A percentile compares a stretch with the other conserved stretches of the same genome.
These are phyloP conservation scores for Erodium moschatum DNA, from an alignment of 441 rosid species.

Conservation along the genomic window DNA sequence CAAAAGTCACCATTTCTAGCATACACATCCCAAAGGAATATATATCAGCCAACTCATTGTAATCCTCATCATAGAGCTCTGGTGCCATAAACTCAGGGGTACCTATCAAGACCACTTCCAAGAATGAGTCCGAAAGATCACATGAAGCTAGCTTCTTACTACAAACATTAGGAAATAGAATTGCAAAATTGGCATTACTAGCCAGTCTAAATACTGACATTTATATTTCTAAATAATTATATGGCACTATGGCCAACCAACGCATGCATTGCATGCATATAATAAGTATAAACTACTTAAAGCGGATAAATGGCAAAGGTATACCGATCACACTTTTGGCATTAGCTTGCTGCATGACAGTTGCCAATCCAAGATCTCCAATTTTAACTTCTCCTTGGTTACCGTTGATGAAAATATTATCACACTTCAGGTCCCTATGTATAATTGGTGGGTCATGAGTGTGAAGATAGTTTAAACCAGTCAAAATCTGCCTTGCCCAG, in stretches of 20 bases:
- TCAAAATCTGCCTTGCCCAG: slow-evolving; percentile 65
- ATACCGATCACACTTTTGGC: slow-evolving; percentile 69
- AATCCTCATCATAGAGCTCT: slow-evolving; percentile 59
- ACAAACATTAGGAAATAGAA: no score
- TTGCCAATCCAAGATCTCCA: slow-evolving; percentile 71
- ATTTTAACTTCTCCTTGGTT: slow-evolving; percentile 67
- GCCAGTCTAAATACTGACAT: no score
- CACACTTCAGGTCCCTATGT: slow-evolving; percentile 67
- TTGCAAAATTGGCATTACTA: no score
- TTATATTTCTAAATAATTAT: no score
- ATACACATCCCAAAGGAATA: slow-evolving; percentile 66
- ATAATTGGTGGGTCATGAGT: slow-evolving; percentile 59
- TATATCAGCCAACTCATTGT: slow-evolving; percentile 60
- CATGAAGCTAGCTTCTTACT: no score
- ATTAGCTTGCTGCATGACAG: slow-evolving; percentile 60
- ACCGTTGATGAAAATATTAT: slow-evolving; percentile 63
- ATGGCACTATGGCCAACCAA: no score
- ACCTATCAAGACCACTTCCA: slow-evolving; percentile 29
- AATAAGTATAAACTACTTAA: slow-evolving; percentile 2
- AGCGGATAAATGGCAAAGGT: slow-evolving; percentile 17
- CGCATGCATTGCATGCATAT: slow-evolving; percentile 4
- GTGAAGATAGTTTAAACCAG: slow-evolving; percentile 54
- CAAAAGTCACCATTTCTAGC: slow-evolving; percentile 64
- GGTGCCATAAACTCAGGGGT: slow-evolving; percentile 80
- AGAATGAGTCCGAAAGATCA: slow-evolving; percentile 9